Base-by-base conservation (phyloP, 306 rosid species). In the Lupinus albus region DNA sequence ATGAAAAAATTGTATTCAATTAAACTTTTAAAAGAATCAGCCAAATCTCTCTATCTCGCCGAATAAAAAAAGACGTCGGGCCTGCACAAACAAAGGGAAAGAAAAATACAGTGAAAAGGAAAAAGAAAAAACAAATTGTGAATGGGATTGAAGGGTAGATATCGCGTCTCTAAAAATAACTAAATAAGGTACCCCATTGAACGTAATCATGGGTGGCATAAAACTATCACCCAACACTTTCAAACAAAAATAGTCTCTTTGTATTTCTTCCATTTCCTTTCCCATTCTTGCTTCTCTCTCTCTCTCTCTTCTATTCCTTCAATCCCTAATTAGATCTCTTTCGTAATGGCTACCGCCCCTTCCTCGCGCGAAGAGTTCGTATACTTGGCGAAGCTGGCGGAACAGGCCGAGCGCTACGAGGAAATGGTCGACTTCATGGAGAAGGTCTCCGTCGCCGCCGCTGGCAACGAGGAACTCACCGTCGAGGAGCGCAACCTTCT, bases 381-480 rank as follows among this genome's bases (percentile, higher is more conserved):
- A 7, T 93, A 93, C 94, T 82, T 93, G 88, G 99, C 99, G 7
- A 93, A 93, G 85, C 99, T 93, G 0, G 97, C 99, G 8, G 97
- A 93, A 87, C 99, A 93, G 38, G 99, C 99, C 36, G 99, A 93
- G 87, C 99, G 99, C 54, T 93, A 93, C 71, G 99, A 93, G 65
- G 99, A 93, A 82, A 93, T 93, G 99, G 99, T 93, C 16, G 97
- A 93, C 78, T 93, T 90, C 83, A 91, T 93, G 92, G 99, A 93
- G 84, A 93, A 93, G 73, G 96, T 93, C 67, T 80, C 99, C 7
- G 85, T 86, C 73, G 8, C 94, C 73, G 45, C 84, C 78, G 76
- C 64, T 0, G 99, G 88, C 14, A 78, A 58, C 78, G 98, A 89
- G 38, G 99, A 93, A 16, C 95, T 93, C 45, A 71, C 96, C 6